Evolutionary conservation across 2,329 filamentous ascomycete species (phyloP).

Genomic region (Phyllosticta ampelicida): DNA sequence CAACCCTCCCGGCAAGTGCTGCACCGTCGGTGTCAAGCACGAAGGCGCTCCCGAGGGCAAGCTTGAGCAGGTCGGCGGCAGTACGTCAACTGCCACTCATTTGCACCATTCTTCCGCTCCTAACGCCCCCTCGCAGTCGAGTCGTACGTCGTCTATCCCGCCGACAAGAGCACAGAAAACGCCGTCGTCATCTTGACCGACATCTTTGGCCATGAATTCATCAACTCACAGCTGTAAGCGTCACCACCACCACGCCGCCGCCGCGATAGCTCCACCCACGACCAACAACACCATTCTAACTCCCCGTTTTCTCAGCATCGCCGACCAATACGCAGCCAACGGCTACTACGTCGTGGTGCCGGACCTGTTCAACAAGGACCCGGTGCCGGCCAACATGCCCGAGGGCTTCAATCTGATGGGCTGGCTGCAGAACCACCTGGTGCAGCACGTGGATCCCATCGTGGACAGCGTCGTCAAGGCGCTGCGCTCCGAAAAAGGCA

Average conservation of each 20-base stretch:
- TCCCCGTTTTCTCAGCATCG: slow-evolving; percentile 39
- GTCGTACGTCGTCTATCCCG: slow-evolving; percentile 46
- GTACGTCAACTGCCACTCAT: slow-evolving; percentile 20
- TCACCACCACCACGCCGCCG: background rate
- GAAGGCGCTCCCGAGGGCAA: slow-evolving; percentile 39
- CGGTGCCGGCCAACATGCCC: slow-evolving; percentile 44
- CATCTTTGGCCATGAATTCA: slow-evolving; percentile 46
- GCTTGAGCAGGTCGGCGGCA: slow-evolving; percentile 35
- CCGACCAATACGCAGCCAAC: slow-evolving; percentile 64
- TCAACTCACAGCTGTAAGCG: slow-evolving; percentile 36
- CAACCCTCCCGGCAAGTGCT: slow-evolving; percentile 39
- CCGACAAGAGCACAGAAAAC: slow-evolving; percentile 41
- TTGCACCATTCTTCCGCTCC: background rate
- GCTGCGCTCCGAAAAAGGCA: slow-evolving; percentile 38
- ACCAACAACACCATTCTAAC: slow-evolving; percentile 4
- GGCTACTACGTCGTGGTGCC: slow-evolving; percentile 60
- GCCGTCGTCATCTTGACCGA: slow-evolving; percentile 49
- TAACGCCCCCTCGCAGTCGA: slow-evolving; percentile 30
- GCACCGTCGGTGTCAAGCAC: slow-evolving; percentile 40
- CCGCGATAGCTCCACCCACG: background rate
- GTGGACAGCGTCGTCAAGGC: slow-evolving; percentile 38
- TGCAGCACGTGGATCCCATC: slow-evolving; percentile 41
- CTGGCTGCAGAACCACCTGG: slow-evolving; percentile 38
- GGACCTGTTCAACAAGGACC: slow-evolving; percentile 60
- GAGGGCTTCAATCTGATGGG: slow-evolving; percentile 38